Evolutionary conservation across 2,329 filamentous ascomycete genomes (phyloP).

Genomic region (Ophiostoma triangulosporum): DNA sequence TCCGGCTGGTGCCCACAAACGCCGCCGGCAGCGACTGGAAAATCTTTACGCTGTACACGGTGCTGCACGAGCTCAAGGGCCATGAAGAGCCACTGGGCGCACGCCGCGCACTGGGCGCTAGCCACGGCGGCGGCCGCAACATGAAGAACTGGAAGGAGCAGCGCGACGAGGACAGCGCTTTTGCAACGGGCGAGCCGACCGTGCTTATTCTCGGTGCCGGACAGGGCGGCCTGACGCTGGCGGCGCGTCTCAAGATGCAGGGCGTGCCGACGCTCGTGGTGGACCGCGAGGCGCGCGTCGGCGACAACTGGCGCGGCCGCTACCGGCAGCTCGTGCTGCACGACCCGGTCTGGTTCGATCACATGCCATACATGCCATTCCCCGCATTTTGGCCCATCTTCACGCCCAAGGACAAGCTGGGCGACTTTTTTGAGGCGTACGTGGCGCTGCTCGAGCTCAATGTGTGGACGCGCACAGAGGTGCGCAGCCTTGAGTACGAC

Average conservation of each 20-base stretch:
- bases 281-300: constrained; percentile 42
- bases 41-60: constrained; percentile 50
- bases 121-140: constrained; percentile 37
- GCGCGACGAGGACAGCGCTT: constrained; percentile 33
- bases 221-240: constrained; percentile 43
- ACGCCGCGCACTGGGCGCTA: constrained; percentile 39
- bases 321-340: constrained; percentile 55
- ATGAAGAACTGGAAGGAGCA: constrained; percentile 48
- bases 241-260: constrained; percentile 46
- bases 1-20: constrained; percentile 32
- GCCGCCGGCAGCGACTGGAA: constrained; percentile 36
- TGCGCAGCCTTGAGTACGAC: constrained; percentile 36
- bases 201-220: constrained; percentile 49
- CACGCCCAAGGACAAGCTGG: constrained; percentile 59
- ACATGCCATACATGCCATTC: constrained; percentile 51
- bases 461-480: constrained; percentile 44
- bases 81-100: constrained; percentile 35
- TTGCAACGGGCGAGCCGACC: constrained; percentile 35
- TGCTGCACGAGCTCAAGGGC: constrained; percentile 38
- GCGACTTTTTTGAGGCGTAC: constrained; percentile 54
- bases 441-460: constrained; percentile 53
- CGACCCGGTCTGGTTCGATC: constrained; percentile 49
- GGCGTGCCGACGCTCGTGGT: constrained; percentile 42
- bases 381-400: constrained; percentile 55
- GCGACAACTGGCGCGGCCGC: constrained; percentile 50